Conservation (phyloP, 345 rosid genomes). For the Sisymbrium irio region DNA sequence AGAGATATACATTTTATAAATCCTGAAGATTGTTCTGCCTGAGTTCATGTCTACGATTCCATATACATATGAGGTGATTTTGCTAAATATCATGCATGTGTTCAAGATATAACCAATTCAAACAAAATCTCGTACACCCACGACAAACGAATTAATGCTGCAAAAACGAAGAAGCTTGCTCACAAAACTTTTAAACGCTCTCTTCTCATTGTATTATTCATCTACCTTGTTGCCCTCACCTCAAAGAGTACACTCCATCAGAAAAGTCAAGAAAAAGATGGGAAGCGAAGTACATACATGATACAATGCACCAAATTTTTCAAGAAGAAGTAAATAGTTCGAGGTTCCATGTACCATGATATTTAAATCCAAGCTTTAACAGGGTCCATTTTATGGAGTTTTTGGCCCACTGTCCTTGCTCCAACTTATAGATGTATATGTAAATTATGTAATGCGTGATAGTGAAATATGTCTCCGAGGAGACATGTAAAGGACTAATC, state of each 20-base stretch:
- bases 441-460: conserved; percentile 10
- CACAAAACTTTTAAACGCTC: background rate
- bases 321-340: conserved; percentile 17
- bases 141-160: background rate
- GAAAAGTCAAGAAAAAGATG: conserved; percentile 23
- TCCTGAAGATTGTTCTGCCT: background rate
- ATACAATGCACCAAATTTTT: conserved; percentile 22
- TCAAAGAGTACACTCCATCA: conserved; percentile 3
- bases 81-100: too few relatives aligned
- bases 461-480: conserved; percentile 19
- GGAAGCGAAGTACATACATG: conserved; percentile 19
- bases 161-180: background rate
- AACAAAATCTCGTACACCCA: background rate
- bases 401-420: conserved; percentile 28
- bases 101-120: background rate
- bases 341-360: conserved; percentile 23
- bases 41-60: too few relatives aligned
- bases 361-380: conserved; percentile 16
- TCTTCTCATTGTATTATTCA: background rate
- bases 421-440: background rate
- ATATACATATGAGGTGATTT: too few relatives aligned
- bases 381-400: conserved; percentile 25
- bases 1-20: background rate
- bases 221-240: conserved; percentile 5
- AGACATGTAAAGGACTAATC: conserved; percentile 31